Conservation (phyloP, 768 basidiomycete species). For the Mycena maculata region DNA sequence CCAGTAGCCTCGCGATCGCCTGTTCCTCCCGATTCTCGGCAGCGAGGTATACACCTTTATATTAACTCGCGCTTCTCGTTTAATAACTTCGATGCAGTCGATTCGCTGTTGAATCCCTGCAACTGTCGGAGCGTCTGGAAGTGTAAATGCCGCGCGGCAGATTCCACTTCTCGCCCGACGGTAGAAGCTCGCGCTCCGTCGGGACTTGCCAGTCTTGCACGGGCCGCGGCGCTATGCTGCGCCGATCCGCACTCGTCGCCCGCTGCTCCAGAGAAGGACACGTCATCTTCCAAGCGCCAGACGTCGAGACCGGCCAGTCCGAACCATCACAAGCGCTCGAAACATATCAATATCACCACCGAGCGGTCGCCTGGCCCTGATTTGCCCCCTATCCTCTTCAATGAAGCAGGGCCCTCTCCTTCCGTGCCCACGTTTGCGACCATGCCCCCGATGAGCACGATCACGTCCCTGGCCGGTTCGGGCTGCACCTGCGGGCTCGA, state of each 20-base stretch:
- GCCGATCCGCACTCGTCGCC: conserved; percentile 33
- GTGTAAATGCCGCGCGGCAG: conserved; percentile 58
- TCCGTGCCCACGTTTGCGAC: conserved; percentile 60
- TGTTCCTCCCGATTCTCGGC: conserved; percentile 56
- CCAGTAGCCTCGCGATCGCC: conserved; percentile 40
- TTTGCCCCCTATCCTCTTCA: conserved; percentile 61
- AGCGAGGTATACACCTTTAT: conserved; percentile 55
- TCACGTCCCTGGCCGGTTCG: conserved; percentile 70
- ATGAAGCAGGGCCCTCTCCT: conserved; percentile 40
- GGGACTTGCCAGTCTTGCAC: conserved; percentile 49
- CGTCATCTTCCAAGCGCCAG: conserved; percentile 34
- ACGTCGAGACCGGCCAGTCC: conserved; percentile 47
- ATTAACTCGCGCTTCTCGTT: conserved; percentile 24
- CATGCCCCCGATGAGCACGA: conserved; percentile 71
- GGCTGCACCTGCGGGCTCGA: conserved; percentile 78
- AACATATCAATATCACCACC: conserved; percentile 35
- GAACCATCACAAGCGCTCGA: conserved; percentile 47
- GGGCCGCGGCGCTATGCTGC: conserved; percentile 51
- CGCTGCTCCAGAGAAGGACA: neutral
- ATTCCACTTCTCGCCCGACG: conserved; percentile 12
- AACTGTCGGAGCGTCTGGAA: conserved; percentile 65
- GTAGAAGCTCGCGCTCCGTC: conserved; percentile 26
- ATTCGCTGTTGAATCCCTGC: conserved; percentile 73
- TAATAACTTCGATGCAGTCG: conserved; percentile 53
- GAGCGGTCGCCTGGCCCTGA: conserved; percentile 48